Conservation (phyloP, 257 asterid species). For the Solanum corneliomulleri region DNA sequence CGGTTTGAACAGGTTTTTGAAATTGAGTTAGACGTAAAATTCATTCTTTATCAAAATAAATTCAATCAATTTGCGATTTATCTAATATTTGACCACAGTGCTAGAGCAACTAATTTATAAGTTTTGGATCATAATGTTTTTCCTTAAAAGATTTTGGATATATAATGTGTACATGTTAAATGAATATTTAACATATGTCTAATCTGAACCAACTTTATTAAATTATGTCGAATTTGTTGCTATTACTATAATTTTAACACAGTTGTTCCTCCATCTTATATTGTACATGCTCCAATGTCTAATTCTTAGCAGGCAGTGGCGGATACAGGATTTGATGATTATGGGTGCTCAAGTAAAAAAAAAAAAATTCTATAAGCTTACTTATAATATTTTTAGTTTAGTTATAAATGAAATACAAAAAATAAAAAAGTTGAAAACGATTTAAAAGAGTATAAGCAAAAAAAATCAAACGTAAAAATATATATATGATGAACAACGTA, state of each 20-base stretch:
- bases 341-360: too few species aligned
- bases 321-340: too few species aligned
- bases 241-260: neutral
- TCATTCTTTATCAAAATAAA: neutral
- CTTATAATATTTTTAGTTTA: too few species aligned
- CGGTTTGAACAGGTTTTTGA: neutral
- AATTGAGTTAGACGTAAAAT: neutral
- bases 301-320: neutral
- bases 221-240: neutral
- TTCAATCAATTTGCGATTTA: neutral
- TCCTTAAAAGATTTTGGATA: neutral
- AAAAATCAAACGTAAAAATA: too few species aligned
- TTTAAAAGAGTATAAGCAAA: too few species aligned
- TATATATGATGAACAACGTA: too few species aligned
- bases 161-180: neutral
- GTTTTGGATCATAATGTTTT: neutral
- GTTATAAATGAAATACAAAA: too few species aligned
- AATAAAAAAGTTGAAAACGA: too few species aligned
- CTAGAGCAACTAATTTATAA: neutral
- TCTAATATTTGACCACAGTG: neutral
- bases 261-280: neutral
- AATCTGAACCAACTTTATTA: neutral
- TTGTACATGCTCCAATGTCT: neutral
- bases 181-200: neutral
- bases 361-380: too few species aligned